These are phyloP conservation scores for Plasmodium chabaudi DNA, from an alignment of 169 alveolate genomes.

Conservation along the genomic window DNA sequence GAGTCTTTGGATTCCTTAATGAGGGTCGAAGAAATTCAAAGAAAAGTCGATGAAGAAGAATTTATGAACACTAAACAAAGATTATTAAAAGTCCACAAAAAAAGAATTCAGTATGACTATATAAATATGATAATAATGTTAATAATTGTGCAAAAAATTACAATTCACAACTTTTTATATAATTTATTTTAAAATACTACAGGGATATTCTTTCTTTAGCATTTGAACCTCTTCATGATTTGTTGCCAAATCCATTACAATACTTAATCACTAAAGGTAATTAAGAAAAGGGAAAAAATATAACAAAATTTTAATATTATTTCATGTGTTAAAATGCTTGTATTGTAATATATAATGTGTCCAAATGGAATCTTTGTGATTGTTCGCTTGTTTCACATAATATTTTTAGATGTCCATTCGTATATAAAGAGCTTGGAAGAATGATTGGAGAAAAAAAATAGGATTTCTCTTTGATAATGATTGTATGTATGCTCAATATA, in stretches of 20 bases:
- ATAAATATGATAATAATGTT: neutral
- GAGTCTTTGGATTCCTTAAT: slow-evolving; percentile 79
- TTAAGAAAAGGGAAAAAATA: slow-evolving; percentile 8
- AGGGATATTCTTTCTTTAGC: slow-evolving; percentile 86
- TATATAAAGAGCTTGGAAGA: slow-evolving; percentile 37
- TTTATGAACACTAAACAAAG: slow-evolving; percentile 83
- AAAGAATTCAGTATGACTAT: slow-evolving; percentile 80
- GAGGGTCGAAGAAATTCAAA: slow-evolving; percentile 85
- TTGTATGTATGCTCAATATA: too few species aligned
- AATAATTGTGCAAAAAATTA: neutral
- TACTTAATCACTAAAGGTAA: slow-evolving; percentile 76
- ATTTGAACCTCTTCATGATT: slow-evolving; percentile 84
- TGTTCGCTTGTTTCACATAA: neutral
- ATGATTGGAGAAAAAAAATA: neutral
- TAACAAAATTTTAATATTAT: neutral
- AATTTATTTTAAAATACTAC: slow-evolving; percentile 1
- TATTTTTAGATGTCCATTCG: slow-evolving; percentile 59
- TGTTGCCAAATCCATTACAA: slow-evolving; percentile 66
- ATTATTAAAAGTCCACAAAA: slow-evolving; percentile 79
- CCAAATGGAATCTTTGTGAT: neutral
- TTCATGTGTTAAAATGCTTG: too few species aligned
- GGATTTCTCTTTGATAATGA: too few species aligned
- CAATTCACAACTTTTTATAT: neutral
- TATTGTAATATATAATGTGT: neutral
- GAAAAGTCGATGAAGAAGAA: slow-evolving; percentile 82